These are phyloP conservation scores for Solanum peruvianum DNA, from an alignment of 257 asterid species.

Conservation along the genomic window DNA sequence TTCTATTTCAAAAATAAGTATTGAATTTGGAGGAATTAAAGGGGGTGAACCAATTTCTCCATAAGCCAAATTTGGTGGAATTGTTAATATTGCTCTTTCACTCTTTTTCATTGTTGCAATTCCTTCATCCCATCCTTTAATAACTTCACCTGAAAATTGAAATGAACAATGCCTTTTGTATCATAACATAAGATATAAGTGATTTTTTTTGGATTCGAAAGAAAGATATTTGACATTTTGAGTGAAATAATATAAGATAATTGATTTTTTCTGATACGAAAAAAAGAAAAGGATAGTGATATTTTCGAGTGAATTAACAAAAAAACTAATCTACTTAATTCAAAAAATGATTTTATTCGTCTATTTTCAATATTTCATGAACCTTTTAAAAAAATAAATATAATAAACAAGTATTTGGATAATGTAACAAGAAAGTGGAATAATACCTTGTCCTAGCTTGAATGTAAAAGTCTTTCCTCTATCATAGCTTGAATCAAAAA, in stretches of 20 bases:
- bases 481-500: conserved; percentile 36
- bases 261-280: background rate
- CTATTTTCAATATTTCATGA: background rate
- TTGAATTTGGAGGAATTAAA: conserved; percentile 49
- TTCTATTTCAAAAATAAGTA: conserved; percentile 42
- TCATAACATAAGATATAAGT: background rate
- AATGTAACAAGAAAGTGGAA: background rate
- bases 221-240: background rate
- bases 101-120: conserved; percentile 54
- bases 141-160: conserved; percentile 41
- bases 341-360: background rate
- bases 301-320: background rate
- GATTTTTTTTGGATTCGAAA: too few species aligned
- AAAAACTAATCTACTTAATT: too few species aligned
- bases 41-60: conserved; percentile 49
- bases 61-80: conserved; percentile 48
- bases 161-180: background rate
- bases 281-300: background rate
- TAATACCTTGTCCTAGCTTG: conserved; percentile 51
- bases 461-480: conserved; percentile 33
- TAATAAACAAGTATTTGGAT: background rate
- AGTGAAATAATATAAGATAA: background rate
- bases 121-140: conserved; percentile 61
- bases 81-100: conserved; percentile 43
- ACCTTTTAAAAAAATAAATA: background rate